A percentile compares a stretch with the other conserved stretches of the same genome.
Evolutionary conservation across 2,329 filamentous ascomycete species (phyloP).

Genomic region (Mycocentrospora acerina): DNA sequence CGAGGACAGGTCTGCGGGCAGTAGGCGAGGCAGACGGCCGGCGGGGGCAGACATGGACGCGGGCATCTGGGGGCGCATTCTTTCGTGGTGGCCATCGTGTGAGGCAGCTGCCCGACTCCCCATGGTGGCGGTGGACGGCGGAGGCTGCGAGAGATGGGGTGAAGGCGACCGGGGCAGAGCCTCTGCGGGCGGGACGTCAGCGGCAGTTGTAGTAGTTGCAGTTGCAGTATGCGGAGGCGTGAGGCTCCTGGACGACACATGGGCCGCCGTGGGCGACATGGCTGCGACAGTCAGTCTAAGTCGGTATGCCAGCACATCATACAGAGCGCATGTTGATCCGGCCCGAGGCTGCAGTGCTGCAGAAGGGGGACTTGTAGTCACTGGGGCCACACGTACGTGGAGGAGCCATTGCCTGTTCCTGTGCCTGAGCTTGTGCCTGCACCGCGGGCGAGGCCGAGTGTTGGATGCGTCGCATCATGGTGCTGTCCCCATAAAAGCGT

Average conservation of each 20-base stretch:
- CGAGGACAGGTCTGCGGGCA: constrained; percentile 66
- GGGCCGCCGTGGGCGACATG: constrained; percentile 54
- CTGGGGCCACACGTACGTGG: constrained; percentile 57
- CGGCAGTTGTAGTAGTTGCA: constrained; percentile 52
- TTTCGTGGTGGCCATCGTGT: constrained; percentile 27
- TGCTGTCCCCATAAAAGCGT: constrained; percentile 27
- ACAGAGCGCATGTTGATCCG: constrained; percentile 39
- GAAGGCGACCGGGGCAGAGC: constrained; percentile 54
- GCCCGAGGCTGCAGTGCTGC: constrained; percentile 7
- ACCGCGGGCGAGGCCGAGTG: constrained; percentile 58
- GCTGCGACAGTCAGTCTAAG: constrained; percentile 46
- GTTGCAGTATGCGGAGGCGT: constrained; percentile 55
- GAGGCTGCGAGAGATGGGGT: constrained; percentile 55
- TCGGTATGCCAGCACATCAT: constrained; percentile 44
- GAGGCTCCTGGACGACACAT: constrained; percentile 56
- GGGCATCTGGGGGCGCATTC: constrained; percentile 38
- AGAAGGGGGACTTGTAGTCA: not conserved
- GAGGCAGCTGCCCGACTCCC: constrained; percentile 42
- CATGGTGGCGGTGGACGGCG: constrained; percentile 38
- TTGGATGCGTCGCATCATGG: constrained; percentile 39
- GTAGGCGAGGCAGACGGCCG: constrained; percentile 53
- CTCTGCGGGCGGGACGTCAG: constrained; percentile 53
- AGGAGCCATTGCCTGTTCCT: constrained; percentile 41
- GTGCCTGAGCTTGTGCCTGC: constrained; percentile 49
- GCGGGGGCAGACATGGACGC: constrained; percentile 50